Evolutionary conservation across 176 grass and related monocot species (phyloP).

Genomic region (Ampelocalamus luodianensis): DNA sequence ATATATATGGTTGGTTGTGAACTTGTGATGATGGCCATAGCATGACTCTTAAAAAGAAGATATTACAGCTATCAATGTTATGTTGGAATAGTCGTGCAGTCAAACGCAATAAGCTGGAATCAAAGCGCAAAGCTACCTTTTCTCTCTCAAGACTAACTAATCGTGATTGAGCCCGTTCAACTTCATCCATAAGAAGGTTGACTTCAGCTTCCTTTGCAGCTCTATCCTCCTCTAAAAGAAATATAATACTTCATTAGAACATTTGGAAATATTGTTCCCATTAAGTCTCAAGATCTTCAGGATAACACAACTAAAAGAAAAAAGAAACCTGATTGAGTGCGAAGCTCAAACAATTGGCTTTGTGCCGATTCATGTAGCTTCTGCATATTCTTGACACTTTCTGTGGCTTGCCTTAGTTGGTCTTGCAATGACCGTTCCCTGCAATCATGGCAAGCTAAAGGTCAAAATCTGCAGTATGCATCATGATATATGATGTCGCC

Average conservation of each 20-base stretch:
- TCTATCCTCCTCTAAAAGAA: constrained; percentile 84
- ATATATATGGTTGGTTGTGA: neutral
- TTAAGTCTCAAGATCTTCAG: constrained; percentile 10
- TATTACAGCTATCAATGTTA: neutral
- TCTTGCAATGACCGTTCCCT: constrained; percentile 92
- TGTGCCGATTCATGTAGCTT: constrained; percentile 96
- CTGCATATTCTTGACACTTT: constrained; percentile 99
- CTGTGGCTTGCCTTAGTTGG: constrained; percentile 92
- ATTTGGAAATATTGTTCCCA: neutral
- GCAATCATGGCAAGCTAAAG: constrained; percentile 40
- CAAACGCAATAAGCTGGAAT: constrained; percentile 23
- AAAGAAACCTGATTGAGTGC: constrained; percentile 89
- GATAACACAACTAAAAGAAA: constrained; percentile 8
- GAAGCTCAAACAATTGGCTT: constrained; percentile 97
- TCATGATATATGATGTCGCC: neutral
- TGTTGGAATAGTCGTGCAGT: neutral
- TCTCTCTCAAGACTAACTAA: constrained; percentile 97
- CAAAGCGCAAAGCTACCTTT: constrained; percentile 62
- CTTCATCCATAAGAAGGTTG: constrained; percentile 93
- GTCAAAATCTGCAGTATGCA: constrained; percentile 28
- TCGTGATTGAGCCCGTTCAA: constrained; percentile 91
- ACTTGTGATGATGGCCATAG: neutral
- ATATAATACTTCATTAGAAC: constrained; percentile 37
- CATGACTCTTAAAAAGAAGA: neutral
- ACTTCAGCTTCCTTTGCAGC: constrained; percentile 92